A percentile compares a stretch with the other conserved stretches of the same genome.
Conservation (phyloP, 176 grass and related monocot genomes). For the Musa acuminata region DNA sequence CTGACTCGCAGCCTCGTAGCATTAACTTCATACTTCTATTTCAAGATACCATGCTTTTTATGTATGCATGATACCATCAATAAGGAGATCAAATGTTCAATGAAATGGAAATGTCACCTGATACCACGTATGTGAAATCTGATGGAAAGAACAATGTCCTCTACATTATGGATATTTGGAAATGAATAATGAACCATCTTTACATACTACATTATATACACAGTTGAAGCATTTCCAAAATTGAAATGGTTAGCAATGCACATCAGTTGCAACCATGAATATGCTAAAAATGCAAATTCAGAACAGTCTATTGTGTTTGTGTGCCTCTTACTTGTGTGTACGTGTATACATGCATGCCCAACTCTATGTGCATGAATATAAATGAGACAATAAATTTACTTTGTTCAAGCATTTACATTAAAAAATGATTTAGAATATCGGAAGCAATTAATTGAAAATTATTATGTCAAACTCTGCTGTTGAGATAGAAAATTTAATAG, state of each 20-base stretch:
- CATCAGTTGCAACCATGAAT: too few species aligned
- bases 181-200: too few species aligned
- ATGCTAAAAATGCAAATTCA: too few species aligned
- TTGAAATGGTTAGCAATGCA: too few species aligned
- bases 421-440: not conserved
- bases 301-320: too few species aligned
- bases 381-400: not conserved
- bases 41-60: not conserved
- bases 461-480: not conserved
- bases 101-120: not conserved
- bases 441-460: not conserved
- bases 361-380: not conserved
- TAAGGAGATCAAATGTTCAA: not conserved
- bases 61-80: not conserved
- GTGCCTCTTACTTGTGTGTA: not conserved
- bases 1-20: not conserved
- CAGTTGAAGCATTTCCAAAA: too few species aligned
- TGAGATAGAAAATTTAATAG: not conserved
- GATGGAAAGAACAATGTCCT: too few species aligned
- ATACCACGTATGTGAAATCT: too few species aligned
- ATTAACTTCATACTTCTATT: not conserved
- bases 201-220: too few species aligned
- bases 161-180: too few species aligned
- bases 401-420: not conserved
- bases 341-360: not conserved